These are phyloP conservation scores for Beauveria scarabaeidicola DNA, from an alignment of 2,329 filamentous ascomycete species.

Conservation along the genomic window DNA sequence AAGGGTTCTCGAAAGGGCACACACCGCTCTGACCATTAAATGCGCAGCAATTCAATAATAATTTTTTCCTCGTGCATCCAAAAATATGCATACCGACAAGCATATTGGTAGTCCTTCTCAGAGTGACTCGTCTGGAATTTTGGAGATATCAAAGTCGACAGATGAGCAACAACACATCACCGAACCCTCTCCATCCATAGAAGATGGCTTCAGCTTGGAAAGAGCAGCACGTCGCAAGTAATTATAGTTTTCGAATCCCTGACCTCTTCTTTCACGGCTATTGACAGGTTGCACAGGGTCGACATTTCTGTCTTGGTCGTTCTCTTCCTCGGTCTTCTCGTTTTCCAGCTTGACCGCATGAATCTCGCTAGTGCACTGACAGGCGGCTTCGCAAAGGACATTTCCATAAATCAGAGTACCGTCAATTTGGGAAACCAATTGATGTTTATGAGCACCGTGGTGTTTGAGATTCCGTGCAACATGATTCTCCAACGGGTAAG, in stretches of 20 bases:
- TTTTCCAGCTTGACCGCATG: conserved; percentile 45
- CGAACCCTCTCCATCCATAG: not conserved
- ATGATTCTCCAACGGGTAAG: conserved; percentile 29
- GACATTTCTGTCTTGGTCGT: conserved; percentile 39
- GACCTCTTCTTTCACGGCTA: not conserved
- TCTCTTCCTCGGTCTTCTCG: conserved; percentile 39
- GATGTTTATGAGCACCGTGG: conserved; percentile 42
- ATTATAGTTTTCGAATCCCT: not conserved
- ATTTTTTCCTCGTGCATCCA: too few relatives aligned
- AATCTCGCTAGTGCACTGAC: conserved; percentile 44
- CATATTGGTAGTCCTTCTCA: not conserved
- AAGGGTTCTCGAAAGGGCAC: not conserved
- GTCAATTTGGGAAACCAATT: conserved; percentile 46
- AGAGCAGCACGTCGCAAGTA: not conserved
- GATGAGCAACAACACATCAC: not conserved
- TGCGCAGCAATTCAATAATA: not conserved
- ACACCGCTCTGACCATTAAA: not conserved
- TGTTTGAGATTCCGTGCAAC: conserved; percentile 44
- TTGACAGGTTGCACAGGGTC: conserved; percentile 13
- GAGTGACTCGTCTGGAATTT: not conserved
- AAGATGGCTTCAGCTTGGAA: not conserved
- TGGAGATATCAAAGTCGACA: not conserved
- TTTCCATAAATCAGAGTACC: conserved; percentile 34
- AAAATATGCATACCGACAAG: not conserved
- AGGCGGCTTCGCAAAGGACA: conserved; percentile 35